Evolutionary conservation across 2,329 filamentous ascomycete genomes (phyloP).

Genomic region (Pseudopithomyces chartarum): DNA sequence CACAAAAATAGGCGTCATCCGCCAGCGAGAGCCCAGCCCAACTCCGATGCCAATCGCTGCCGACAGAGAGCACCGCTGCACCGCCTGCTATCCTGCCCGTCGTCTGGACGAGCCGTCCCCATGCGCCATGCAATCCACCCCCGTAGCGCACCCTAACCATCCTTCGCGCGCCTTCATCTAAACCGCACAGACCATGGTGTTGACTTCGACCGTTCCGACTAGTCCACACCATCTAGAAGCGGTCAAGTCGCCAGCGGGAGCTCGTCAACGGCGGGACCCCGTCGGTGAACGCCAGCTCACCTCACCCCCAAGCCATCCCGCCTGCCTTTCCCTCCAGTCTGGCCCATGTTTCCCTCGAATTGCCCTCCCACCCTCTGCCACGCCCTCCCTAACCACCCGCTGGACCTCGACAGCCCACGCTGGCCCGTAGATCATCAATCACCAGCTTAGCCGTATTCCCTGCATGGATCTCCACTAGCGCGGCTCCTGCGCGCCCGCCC

Average conservation of each 20-base stretch:
- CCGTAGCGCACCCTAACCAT: neutral
- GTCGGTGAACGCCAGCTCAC: neutral
- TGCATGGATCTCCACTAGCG: conserved; percentile 11
- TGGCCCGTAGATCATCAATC: conserved; percentile 11
- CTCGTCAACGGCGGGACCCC: neutral
- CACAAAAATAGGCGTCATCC: conserved; percentile 15
- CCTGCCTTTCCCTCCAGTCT: neutral
- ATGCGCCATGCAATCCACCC: neutral
- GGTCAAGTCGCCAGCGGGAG: neutral
- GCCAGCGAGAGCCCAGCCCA: conserved; percentile 5
- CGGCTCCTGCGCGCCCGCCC: conserved; percentile 9
- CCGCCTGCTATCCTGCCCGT: neutral
- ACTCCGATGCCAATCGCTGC: conserved; percentile 13
- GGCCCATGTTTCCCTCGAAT: neutral
- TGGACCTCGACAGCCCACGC: neutral
- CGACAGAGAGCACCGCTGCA: neutral
- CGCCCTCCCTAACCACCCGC: neutral
- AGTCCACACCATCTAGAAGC: conserved; percentile 8
- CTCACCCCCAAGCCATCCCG: neutral
- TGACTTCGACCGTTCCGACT: conserved; percentile 9
- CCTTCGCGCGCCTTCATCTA: neutral
- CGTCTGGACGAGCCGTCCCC: neutral
- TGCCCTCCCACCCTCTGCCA: neutral
- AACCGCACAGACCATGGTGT: conserved; percentile 5
- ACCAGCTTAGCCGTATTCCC: conserved; percentile 11